These are phyloP conservation scores for Ogataea salicorniae DNA, from an alignment of 805 yeast genomes.

Conservation along the genomic window DNA sequence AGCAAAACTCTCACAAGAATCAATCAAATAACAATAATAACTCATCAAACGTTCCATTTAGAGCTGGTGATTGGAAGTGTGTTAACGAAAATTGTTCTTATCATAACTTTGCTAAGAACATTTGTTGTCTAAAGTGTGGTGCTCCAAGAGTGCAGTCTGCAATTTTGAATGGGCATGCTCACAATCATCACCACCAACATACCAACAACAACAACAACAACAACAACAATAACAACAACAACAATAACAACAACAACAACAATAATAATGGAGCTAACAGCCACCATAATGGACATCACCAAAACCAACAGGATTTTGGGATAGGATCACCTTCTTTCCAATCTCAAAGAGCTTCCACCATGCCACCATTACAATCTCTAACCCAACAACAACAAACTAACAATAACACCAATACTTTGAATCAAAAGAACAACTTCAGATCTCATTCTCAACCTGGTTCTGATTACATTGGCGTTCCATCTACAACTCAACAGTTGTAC, in stretches of 20 bases:
- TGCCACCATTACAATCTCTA: background rate
- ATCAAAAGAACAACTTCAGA: slow-evolving; percentile 4
- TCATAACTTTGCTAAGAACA: slow-evolving; percentile 89
- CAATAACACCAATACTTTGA: background rate
- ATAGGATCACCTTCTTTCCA: background rate
- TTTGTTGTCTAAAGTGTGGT: slow-evolving; percentile 84
- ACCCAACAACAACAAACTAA: background rate
- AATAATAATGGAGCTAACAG: background rate
- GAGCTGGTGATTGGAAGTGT: slow-evolving; percentile 98
- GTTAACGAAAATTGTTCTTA: slow-evolving; percentile 70
- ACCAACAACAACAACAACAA: slow-evolving; percentile 5
- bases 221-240: slow-evolving; percentile 3
- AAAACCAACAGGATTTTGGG: slow-evolving; percentile 1
- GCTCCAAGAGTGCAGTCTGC: slow-evolving; percentile 49
- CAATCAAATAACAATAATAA: slow-evolving; percentile 7
- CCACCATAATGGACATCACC: slow-evolving; percentile 2
- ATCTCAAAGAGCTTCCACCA: slow-evolving; percentile 1
- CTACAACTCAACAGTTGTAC: slow-evolving; percentile 1
- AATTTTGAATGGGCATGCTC: slow-evolving; percentile 27
- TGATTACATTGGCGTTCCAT: background rate
- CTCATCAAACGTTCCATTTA: slow-evolving; percentile 68
- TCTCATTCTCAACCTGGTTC: slow-evolving; percentile 5
- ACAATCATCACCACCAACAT: slow-evolving; percentile 20
- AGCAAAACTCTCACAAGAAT: background rate
- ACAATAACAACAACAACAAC: slow-evolving; percentile 4